Base-by-base conservation (phyloP, 164 flowering plant genomes). In the Vitis amurensis region DNA sequence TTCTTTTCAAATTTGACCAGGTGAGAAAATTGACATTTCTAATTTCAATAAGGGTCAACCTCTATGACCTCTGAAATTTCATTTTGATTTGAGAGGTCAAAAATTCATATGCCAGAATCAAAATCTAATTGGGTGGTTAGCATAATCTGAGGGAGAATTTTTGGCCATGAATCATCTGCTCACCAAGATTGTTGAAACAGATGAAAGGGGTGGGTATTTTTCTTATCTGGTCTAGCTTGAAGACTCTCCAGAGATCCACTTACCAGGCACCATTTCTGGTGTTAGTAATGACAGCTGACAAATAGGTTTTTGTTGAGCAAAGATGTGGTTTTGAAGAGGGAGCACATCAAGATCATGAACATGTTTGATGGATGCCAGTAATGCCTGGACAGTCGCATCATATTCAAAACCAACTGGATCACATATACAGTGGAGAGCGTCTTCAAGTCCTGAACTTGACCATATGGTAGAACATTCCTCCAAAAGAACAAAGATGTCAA, bases 391-490 rank as follows among this genome's bases (percentile, higher is more conserved):
- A 19, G 70, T 74, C 68, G 69, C 80, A 61, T 66, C 77, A 61
- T 65, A 80, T 57, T 69, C 81, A 37, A 27, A 55, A 76, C 53
- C 63, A 59, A 61, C 50, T 11, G 68, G 4, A 74, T 77, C 72
- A 10, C 80, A 71, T 17, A 91, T 63, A 59, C 63, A 74, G 49
- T 50, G 66, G 14, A 93, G 81, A 64, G 94, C 92, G 69, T 88
- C 93, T 68, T 83, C 84, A 70, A 93, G 72, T 64, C 97, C 94
- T 5, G 88, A 89, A 78, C 74, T 73, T 61, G 81, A 82, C 99
- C 99, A 95, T 50, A 81, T 19, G 63, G 71, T 52, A 66, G 55
- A 67, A 64, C 97, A 95, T 67, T 91, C 97, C 59, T 80, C 79
- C 70, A 91, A 59, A 71, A 79, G 71, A 71, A 66, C 17, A 65